Base-by-base conservation (phyloP, 208 protist species). In the Herpetomonas muscarum region DNA sequence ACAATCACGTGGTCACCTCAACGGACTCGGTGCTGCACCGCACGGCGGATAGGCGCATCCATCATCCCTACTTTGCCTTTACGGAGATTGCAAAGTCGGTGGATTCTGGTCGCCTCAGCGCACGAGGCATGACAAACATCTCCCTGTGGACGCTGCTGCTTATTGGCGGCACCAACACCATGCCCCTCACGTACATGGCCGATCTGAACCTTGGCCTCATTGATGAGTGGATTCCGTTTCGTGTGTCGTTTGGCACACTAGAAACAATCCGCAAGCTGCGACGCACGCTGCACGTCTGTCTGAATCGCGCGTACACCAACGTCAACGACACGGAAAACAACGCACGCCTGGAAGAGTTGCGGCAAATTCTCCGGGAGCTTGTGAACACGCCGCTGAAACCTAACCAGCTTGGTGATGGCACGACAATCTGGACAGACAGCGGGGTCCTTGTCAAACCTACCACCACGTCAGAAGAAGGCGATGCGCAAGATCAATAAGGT, bases 141-240 rank as follows among this genome's bases (percentile, higher is more conserved):
- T 61, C 84, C 4, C 32, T 92, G 21, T 96, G 89, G 86, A 71
- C 73, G 6, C 60, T 93, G 47, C 30, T 96, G 12, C 62, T 95
- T 22, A 81, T 92, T 49, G 67, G n/a, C n/a, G n/a, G 74, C 31
- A 65, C 76, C 4, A 57, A 45, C 32, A 68, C 52, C 26, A 74
- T 87, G 53, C 56, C 62, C 10, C 51, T 89, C 15, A 74, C 74
- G 10, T 90, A 83, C 57, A 39, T 63, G 9, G 50, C 81, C 37
- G 75, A 90, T 13, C 55, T 93, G 10, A 72, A 70, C 32, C 64
- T 94, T 6, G 80, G 47, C 24, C 55, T 81, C 4, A 51, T 93
- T 17, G 76, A 90, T 49, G 70, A 70, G 13, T 96, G 89, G 85
- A 71, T 96, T n/a, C 67, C 77, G 41, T 85, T 92, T 31, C 89